These are phyloP conservation scores for Earliella scabrosa DNA, from an alignment of 1,284 basidiomycete species.

Conservation along the genomic window DNA sequence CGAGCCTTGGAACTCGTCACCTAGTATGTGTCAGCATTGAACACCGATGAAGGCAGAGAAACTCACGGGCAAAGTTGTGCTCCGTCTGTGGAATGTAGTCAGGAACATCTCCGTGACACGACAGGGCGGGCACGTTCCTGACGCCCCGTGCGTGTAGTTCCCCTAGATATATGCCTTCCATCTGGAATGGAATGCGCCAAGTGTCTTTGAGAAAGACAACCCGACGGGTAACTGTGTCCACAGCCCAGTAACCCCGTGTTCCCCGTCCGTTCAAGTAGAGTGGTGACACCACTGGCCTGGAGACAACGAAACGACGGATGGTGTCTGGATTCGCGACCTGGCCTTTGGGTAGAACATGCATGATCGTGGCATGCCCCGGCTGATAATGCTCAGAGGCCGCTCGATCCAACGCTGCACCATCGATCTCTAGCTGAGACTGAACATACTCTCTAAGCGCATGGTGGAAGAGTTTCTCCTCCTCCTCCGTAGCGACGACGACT, in stretches of 20 bases:
- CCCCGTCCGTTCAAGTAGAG: background rate
- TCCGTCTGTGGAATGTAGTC: no score
- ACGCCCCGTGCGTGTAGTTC: background rate
- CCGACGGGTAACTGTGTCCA: background rate
- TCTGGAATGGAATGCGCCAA: background rate
- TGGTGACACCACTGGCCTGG: conserved; percentile 3
- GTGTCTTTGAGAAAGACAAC: conserved; percentile 18
- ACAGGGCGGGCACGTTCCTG: background rate
- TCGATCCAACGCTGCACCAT: background rate
- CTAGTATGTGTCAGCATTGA: no score
- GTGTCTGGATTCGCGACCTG: no score
- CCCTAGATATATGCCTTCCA: background rate
- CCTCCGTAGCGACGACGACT: conserved; percentile 9
- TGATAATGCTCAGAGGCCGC: conserved; percentile 4
- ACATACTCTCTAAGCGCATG: conserved; percentile 1
- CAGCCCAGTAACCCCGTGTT: conserved; percentile 11
- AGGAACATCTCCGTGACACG: no score
- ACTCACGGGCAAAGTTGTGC: no score
- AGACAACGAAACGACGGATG: conserved; percentile 5
- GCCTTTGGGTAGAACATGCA: background rate
- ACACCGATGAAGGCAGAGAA: no score
- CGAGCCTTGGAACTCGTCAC: background rate
- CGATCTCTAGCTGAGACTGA: background rate
- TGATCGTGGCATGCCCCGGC: background rate
- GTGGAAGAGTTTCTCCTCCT: conserved; percentile 12